Base-by-base conservation (phyloP, 768 basidiomycete genomes). In the Leccinellum rugosiceps region DNA sequence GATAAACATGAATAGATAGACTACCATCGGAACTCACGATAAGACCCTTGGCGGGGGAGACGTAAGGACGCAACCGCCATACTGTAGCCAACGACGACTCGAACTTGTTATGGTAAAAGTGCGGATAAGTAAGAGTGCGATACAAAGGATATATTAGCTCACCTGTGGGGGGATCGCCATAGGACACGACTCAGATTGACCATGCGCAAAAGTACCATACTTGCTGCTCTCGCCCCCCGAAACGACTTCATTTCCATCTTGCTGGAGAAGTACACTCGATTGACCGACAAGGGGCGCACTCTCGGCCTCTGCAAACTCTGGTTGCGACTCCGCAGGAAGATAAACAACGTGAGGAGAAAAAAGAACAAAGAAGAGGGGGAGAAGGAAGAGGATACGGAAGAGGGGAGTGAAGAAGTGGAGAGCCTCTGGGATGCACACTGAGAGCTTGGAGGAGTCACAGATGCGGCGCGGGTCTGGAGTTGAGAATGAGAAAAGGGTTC, bases 181-280 rank as follows among this genome's bases (percentile, higher is more conserved):
- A 17, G 43, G 41, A 15, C 28, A 30, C 4, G 57, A 53, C 31
- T 51, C 50, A 21, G 63, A 45, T 19, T 63, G 69, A 49, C 32
- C 60, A 6, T 48, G 63, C 15, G 52, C 38, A 78, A 90, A 91
- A 13, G 90, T 92, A 15, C 90, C 90, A 67, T 92, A 92, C 69
- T 89, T 90, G 70, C 76, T 78, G 19, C 52, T 80, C 77, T 50
- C 72, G 65, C 49, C 50, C 0, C 65, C 63, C 1, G 61, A 38
- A 71, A 68, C 57, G 74, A 56, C 75, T 30, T 77, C 73, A 34
- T 68, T 70, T 25, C 71, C 69, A 23, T 78, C 84, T 3, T 83
- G 72, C 23, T 85, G 80, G 17, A 87, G 74, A 34, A 86, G 79
- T 63, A 83, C 79, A 23, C 78, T 81, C 0, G 84, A 80, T 35